Base-by-base conservation (phyloP, 306 rosid species). In the Abrus pulchellus region DNA sequence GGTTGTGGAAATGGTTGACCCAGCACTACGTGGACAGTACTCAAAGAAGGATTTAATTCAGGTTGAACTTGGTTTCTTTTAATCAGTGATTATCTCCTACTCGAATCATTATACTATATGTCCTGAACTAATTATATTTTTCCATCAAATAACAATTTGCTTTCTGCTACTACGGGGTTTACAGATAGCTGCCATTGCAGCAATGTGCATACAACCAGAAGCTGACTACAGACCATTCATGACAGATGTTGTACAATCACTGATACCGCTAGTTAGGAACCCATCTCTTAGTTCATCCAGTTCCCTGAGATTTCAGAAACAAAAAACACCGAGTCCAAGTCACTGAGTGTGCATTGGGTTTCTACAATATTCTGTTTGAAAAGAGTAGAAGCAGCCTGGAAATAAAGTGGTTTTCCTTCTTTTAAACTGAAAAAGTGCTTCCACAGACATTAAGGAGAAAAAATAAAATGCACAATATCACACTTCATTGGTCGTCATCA, bases 141-240 rank as follows among this genome's bases (percentile, higher is more conserved):
- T 29, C 78, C 68, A 50, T 36, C n/a, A 64, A 76, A 67, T 78
- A 13, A 55, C 49, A 38, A 47, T 32, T 47, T 64, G 41, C 20
- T 64, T 64, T 66, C 76, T 64, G 30, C 72, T 56, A 7, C 33
- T 3, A 45, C 66, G 76, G 56, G 60, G 29, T 10, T 77, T 40
- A 10, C 78, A 96, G 98, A 68, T 92, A 72, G 99, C 98, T 8
- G 98, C 99, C 34, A 90, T 96, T 67, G 99, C 99, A 78, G 99
- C 99, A 54, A 88, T 93, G 98, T 96, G 99, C 77, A 92, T 93
- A 84, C 99, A 93, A 85, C 93, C 98, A 71, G 98, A 96, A 90
- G 97, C 98, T 71, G 98, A 89, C 59, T 96, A 93, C 83, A 85
- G 99, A 69, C 99, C 99, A 6, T 80, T 96, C 32, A 93, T 93